Evolutionary conservation across 179 eudicot genomes (phyloP).

Genomic region (Corrigiola litoralis): DNA sequence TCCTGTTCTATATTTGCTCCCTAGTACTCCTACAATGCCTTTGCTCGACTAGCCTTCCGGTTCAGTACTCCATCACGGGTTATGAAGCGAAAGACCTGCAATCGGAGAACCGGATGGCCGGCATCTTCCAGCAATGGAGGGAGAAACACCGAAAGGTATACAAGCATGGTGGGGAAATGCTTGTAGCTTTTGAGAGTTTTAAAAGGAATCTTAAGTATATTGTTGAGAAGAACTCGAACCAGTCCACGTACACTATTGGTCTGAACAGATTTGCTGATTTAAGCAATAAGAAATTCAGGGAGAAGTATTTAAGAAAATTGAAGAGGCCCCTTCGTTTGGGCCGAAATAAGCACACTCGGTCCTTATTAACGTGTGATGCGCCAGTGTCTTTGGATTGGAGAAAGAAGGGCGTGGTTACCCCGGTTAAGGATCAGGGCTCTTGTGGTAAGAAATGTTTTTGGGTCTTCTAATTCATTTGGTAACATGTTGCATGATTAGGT

Average conservation of each 20-base stretch:
- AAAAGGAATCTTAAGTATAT: slow-evolving; percentile 34
- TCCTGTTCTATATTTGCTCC: slow-evolving; percentile 15
- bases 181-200: slow-evolving; percentile 31
- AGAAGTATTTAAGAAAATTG: background rate
- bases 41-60: slow-evolving; percentile 24
- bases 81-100: slow-evolving; percentile 17
- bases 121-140: slow-evolving; percentile 49
- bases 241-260: slow-evolving; percentile 32
- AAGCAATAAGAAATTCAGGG: slow-evolving; percentile 61
- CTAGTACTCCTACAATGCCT: slow-evolving; percentile 24
- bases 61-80: slow-evolving; percentile 33
- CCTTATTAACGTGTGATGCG: background rate
- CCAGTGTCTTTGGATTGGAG: slow-evolving; percentile 51
- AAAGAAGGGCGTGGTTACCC: slow-evolving; percentile 55
- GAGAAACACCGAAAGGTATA: slow-evolving; percentile 43
- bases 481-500: too few species aligned
- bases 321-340: slow-evolving; percentile 20
- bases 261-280: slow-evolving; percentile 59
- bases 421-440: slow-evolving; percentile 52
- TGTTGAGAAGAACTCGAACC: slow-evolving; percentile 31
- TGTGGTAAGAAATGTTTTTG: slow-evolving; percentile 39
- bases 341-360: background rate
- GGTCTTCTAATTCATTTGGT: too few species aligned
- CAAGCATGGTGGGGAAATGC: slow-evolving; percentile 28
- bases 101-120: slow-evolving; percentile 25